Conservation (phyloP, 2,329 filamentous ascomycete genomes). For the Botrytis tulipae region DNA sequence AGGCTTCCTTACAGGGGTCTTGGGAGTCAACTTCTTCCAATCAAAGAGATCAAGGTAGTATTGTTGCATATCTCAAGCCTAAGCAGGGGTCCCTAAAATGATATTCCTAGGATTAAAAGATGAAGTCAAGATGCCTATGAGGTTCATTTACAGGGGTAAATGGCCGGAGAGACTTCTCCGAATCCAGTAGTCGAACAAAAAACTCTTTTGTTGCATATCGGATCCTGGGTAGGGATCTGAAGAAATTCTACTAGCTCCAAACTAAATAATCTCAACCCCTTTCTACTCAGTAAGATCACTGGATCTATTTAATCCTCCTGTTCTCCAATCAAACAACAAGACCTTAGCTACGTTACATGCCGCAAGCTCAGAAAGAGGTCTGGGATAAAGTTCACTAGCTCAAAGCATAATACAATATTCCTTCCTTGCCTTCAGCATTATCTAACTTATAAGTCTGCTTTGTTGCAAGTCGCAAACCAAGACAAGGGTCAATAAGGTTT, state of each 20-base stretch:
- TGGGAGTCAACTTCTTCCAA: background rate
- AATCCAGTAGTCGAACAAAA: background rate
- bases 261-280: background rate
- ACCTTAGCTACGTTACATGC: background rate
- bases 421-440: background rate
- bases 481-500: background rate
- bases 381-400: background rate
- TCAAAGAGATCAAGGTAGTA: background rate
- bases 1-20: background rate
- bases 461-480: background rate
- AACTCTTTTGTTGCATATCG: background rate
- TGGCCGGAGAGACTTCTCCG: background rate
- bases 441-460: background rate
- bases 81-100: background rate
- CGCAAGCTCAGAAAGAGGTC: background rate
- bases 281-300: background rate
- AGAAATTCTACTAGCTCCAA: background rate
- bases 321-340: background rate
- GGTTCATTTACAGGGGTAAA: background rate
- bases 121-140: background rate
- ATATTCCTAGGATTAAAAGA: background rate
- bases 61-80: background rate
- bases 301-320: background rate
- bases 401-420: background rate
- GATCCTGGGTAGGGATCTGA: background rate